Percentiles rank a stretch among this genome's conserved stretches.
Conservation (phyloP, 228 moss, liverwort and hornwort species). For the Sphagnum fallax region DNA sequence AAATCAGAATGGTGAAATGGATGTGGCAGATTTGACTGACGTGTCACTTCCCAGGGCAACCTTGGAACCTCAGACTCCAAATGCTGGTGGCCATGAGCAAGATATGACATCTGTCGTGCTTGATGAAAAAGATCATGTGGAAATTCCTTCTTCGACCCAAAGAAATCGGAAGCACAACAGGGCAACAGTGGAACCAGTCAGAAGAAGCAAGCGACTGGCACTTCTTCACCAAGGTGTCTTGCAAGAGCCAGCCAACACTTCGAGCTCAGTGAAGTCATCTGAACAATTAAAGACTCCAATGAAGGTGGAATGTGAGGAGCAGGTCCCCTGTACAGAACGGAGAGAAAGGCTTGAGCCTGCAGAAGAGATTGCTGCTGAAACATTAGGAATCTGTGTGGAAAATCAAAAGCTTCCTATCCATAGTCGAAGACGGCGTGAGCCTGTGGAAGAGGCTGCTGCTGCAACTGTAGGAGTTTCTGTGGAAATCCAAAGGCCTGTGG, state of each 20-base stretch:
- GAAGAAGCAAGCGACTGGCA: conserved; percentile 36
- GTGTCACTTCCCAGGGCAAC: background rate
- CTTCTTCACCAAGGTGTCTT: conserved; percentile 2
- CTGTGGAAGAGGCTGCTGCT: conserved; percentile 11
- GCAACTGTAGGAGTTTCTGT: background rate
- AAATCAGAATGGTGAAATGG: conserved; percentile 2
- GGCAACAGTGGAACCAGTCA: conserved; percentile 24
- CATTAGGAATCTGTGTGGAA: too few species aligned
- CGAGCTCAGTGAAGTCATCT: too few species aligned
- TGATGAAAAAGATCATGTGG: conserved; percentile 14
- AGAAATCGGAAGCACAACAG: conserved; percentile 29
- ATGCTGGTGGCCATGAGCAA: conserved; percentile 9
- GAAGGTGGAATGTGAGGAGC: too few species aligned
- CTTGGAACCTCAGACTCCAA: conserved; percentile 16
- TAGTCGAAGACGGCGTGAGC: conserved; percentile 2
- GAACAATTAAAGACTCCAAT: too few species aligned
- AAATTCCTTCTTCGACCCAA: conserved; percentile 9
- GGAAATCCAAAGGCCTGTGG: too few species aligned
- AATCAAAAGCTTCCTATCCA: too few species aligned
- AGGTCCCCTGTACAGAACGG: conserved; percentile 2
- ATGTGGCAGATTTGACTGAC: background rate
- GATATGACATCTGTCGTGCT: conserved; percentile 2
- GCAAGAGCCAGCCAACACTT: background rate
- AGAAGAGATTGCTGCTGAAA: background rate
- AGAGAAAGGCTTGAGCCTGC: conserved; percentile 5